These are phyloP conservation scores for Dendrobium chrysotoxum DNA, from an alignment of 106 monocot species.

Conservation along the genomic window DNA sequence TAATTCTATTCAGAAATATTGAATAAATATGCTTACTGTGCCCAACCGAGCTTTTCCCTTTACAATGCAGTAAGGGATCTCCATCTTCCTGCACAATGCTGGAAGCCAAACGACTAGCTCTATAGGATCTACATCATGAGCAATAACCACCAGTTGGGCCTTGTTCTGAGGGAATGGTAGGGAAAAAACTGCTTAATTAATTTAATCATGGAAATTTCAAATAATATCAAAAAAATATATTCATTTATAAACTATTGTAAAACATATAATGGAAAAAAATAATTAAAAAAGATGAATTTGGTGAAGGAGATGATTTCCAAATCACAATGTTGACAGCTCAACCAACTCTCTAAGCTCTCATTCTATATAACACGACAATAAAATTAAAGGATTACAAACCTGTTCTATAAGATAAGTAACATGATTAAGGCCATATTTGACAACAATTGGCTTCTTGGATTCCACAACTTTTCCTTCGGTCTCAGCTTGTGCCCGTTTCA, in stretches of 20 bases:
- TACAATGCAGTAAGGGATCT: slow-evolving; percentile 86
- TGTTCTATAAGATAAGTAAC: slow-evolving; percentile 89
- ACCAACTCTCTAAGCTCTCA: background rate
- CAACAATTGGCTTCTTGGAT: slow-evolving; percentile 88
- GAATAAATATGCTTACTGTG: slow-evolving; percentile 16
- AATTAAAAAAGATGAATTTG: no score
- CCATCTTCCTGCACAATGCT: slow-evolving; percentile 84
- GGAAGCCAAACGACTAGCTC: slow-evolving; percentile 91
- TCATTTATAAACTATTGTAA: no score
- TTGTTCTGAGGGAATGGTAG: slow-evolving; percentile 42
- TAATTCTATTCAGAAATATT: no score
- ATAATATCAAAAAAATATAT: no score
- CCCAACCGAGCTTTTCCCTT: slow-evolving; percentile 81
- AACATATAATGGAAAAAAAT: no score
- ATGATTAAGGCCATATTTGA: slow-evolving; percentile 88
- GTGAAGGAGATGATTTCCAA: no score
- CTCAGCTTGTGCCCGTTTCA: slow-evolving; percentile 83
- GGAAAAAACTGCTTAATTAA: background rate
- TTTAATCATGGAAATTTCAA: background rate
- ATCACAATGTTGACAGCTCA: background rate
- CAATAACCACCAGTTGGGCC: slow-evolving; percentile 85
- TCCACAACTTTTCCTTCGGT: slow-evolving; percentile 83
- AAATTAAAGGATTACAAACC: slow-evolving; percentile 21
- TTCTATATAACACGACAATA: background rate
- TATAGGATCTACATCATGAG: slow-evolving; percentile 90